Base-by-base conservation (phyloP, 441 rosid species). In the Erodium texanum region DNA sequence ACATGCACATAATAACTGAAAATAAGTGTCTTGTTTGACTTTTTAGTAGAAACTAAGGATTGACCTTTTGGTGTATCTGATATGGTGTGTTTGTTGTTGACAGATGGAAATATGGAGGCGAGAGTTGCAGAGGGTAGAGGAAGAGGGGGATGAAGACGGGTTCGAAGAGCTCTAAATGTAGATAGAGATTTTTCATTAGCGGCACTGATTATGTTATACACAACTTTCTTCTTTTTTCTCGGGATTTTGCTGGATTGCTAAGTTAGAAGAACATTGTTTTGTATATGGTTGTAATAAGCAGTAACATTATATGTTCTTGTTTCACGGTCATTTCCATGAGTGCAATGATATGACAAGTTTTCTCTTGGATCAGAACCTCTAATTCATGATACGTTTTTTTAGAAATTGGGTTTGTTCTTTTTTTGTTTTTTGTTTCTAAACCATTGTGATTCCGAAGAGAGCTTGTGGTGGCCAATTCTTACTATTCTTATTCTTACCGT, bases 81-180 rank as follows among this genome's bases (percentile, higher is more conserved):
- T 69, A 3, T 59, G 1, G 14, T 65, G 34, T 15, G 7, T 15
- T 71, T 67, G 24, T 0, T 36, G 19, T 56, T 54, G 67, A 41
- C 81, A 89, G 97, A 85, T 87, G 96, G 92, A 88, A 61, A 76
- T 74, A 61, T 94, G 97, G 96, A 89, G 95, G 79, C 80, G 69
- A 78, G 93, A 85, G 71, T 79, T 84, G 68, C 79, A 79, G 74
- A 85, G 96, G 79, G 77, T 88, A 1, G 97, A 91, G 70, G 96
- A 89, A 70, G 99, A 84, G 69, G 96, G 90, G 23, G 96, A 87
- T 70, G 96, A 93, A 82, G 93, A 91, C 66, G 99, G 97, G 64
- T 93, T 93, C 66, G 99, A 89, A 70, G 96, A 93, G 78, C 82
- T 88, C 15, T 90, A 73, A 82, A 41, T 50, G 65, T 27, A 12